Base-by-base conservation (phyloP, 2,329 filamentous ascomycete species). In the Pleomassaria siparia region DNA sequence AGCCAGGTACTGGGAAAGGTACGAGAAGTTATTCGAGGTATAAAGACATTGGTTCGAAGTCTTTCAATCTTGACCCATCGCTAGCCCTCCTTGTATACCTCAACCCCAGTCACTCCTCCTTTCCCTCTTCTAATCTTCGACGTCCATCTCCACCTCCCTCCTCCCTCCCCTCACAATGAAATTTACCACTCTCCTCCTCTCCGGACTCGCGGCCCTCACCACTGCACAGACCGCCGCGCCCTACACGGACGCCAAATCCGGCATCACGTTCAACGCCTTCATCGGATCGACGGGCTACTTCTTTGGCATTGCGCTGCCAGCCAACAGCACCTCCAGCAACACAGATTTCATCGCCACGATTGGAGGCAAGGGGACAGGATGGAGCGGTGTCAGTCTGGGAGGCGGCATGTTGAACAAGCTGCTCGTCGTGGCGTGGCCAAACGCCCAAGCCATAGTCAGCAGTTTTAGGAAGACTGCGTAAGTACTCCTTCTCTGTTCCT, bases 261-360 rank as follows among this genome's bases (percentile, higher is more conserved):
- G 59, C 18, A 64, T 66, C 29, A 59, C 61, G 2, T 64, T 66
- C 55, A 58, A 56, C 36, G 45, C 49, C 18, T 57, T 56, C 42
- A 33, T 67, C 25, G 51, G 63, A 21, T 59, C 50, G 39, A 44
- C 37, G 44, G 72, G 71, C 12, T 78, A 72, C 55, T 72, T 68
- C 42, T 78, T 80, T 47, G 77, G 77, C 49, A 67, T 82, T 22
- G 76, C 75, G 1, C 61, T 80, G 1, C 78, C 79, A 1, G 42
- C 42, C 12, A 55, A 59, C 21, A 66, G 72, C 40, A 73, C 66
- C n/a, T n/a, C n/a, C 5, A 59, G 72, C 13, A 72, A 63, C 2
- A 72, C 73, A 6, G 79, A 82, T 59, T 75, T 82, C 51, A 79
- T 82, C 50, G 76, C 74, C 8, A 76, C 80, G 49, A 69, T 83